Base-by-base conservation (phyloP, 1,284 basidiomycete species). In the Pseudozyma pruni region DNA sequence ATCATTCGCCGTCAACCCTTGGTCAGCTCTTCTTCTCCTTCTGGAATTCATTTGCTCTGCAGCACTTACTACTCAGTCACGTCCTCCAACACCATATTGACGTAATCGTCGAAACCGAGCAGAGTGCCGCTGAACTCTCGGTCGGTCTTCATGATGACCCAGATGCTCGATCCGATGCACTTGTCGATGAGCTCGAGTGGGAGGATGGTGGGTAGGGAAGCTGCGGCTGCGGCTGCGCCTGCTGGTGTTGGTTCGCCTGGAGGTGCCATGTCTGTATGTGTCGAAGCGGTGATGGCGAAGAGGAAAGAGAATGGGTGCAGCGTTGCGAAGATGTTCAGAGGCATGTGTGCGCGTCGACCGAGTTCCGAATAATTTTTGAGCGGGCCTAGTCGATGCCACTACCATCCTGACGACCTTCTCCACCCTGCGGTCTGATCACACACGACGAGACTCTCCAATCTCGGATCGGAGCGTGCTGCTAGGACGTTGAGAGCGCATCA, bases 61-160 rank as follows among this genome's bases (percentile, higher is more conserved):
- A 25, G 25, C 23, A 50, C 89, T 76, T 70, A 98, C 94, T 90
- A 98, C 85, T 98, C 96, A 8, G 89, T 96, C 5, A 98, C 96
- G 75, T 98, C 93, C 81, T 98, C 93, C 43, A 98, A 84, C 2
- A 98, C 95, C 93, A 98, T 97, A 84, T 98, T 98, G 83, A 98
- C 95, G 83, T 95, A 98, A 85, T 98, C 95, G 83, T 98, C 96
- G 80, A 98, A 98, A 3, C 96, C 95, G 39, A 95, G 87, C 44
- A 98, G 85, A 3, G 90, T 98, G n/a, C 95, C 95, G 16, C 91
- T 92, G 84, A 83, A 80, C 64, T 83, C 82, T 25, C 82, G 61
- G 32, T 81, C 72, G 25, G 75, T 72, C 71, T 82, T 82, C 81
- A 83, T 82, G 37, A 83, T 73, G 32, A 83, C 81, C 82, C 82